These are phyloP conservation scores for Hanseniaspora thailandica DNA, from an alignment of 805 yeast species.

Conservation along the genomic window DNA sequence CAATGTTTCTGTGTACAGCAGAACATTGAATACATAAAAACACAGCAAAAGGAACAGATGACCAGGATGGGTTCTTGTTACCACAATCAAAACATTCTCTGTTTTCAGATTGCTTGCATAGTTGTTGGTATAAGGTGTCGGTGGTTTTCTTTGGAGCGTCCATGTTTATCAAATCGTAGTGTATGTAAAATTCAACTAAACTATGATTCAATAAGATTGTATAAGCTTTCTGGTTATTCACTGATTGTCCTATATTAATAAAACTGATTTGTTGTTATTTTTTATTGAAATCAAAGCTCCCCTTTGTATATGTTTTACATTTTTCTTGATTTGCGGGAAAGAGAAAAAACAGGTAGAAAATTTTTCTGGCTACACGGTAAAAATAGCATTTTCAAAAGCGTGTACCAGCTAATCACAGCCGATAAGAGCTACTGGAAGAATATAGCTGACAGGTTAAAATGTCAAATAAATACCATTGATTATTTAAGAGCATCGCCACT, in stretches of 20 bases:
- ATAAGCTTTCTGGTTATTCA: too few species aligned
- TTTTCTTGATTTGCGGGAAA: neutral
- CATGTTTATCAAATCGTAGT: neutral
- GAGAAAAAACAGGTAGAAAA: too few species aligned
- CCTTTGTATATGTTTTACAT: neutral
- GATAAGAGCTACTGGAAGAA: neutral
- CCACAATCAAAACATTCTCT: conserved; percentile 87
- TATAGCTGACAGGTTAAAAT: too few species aligned
- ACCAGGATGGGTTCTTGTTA: conserved; percentile 94
- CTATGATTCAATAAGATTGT: too few species aligned
- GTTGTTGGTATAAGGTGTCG: conserved; percentile 47
- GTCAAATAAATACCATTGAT: too few species aligned
- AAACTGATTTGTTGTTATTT: neutral
- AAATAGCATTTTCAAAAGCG: neutral
- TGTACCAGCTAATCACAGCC: neutral
- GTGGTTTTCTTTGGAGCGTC: conserved; percentile 49
- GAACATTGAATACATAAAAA: conserved; percentile 89
- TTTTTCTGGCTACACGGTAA: neutral
- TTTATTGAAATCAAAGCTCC: neutral
- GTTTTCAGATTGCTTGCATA: conserved; percentile 47
- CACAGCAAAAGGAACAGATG: conserved; percentile 92
- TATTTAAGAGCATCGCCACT: conserved; percentile 7
- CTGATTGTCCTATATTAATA: too few species aligned
- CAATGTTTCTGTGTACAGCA: conserved; percentile 88
- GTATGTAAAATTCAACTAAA: too few species aligned